Evolutionary conservation across 495 filamentous ascomycete species (phyloP), one percentile per base, ranked within the genome.

Genomic region (Lentithecium fluviatile): DNA sequence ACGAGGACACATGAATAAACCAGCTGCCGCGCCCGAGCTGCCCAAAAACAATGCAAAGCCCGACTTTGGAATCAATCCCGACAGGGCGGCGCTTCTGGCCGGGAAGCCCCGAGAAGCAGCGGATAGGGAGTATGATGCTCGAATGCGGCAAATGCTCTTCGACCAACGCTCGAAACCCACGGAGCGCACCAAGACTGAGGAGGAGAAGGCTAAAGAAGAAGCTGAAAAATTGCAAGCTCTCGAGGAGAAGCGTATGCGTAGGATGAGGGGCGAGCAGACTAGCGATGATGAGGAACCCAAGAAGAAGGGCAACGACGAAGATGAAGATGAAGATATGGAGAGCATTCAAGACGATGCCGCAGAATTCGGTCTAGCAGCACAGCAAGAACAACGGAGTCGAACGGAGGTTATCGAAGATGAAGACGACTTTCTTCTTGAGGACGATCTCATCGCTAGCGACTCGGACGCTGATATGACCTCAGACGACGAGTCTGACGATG

Each of bases 401-500:
- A 75, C 56, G 70, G 74, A 23, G 65, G 75, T 45, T 69, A 76
- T 91, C 29, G 90, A 95, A 61, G 92, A 96, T 64, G 92, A 97
- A 70, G 92, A 96, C 69, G 89, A 96, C 58, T 97, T 97, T 64
- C 55, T 90, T 8, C 86, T 96, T 54, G 93, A 96, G 58, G 89
- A 94, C 56, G 86, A 96, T 51, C 80, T 96, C 1, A 80, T 96
- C 47, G 83, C 84, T 0, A 86, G 80, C 56, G 86, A 79, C 32
- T 86, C 85, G 6, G 85, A 87, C 20, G 72, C 69, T 6, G 74
- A 76, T 67, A 79, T 82, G 7, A 81, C 84, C 29, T 32, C 29
- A 10, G 29, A 10, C 56, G 82, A 77, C n/a, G 80, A 80, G 43
- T 79, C 78, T 11, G 81, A 84, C 25, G 79, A 82, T 23, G 80